Conservation (phyloP, 176 grass and related monocot species). For the Oropetium thomaeum region DNA sequence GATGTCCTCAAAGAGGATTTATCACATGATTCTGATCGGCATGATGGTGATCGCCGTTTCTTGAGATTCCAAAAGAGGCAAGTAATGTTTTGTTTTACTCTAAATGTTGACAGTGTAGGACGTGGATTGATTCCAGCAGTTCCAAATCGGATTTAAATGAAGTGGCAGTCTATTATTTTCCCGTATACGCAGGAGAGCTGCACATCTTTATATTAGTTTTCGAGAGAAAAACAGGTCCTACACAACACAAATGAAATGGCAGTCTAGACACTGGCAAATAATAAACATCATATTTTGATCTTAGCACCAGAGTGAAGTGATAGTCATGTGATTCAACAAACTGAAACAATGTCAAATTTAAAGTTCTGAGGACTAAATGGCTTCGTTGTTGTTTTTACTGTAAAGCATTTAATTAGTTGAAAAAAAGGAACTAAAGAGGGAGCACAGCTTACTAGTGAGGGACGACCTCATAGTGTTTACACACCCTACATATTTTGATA, state of each 20-base stretch:
- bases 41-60: constrained; percentile 78
- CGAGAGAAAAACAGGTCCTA: too few species aligned
- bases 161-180: background rate
- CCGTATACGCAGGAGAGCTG: too few species aligned
- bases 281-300: background rate
- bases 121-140: background rate
- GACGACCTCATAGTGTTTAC: background rate
- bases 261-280: background rate
- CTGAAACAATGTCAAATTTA: constrained; percentile 3
- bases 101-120: constrained; percentile 6
- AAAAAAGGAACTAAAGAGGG: background rate
- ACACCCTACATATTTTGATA: background rate
- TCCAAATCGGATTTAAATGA: background rate
- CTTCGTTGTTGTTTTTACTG: background rate
- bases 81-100: constrained; percentile 40
- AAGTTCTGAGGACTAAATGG: background rate
- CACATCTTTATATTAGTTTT: too few species aligned
- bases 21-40: constrained; percentile 92
- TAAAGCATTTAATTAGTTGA: background rate
- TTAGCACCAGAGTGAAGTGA: background rate
- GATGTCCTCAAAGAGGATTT: constrained; percentile 97
- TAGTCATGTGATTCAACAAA: background rate
- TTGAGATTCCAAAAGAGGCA: constrained; percentile 97
- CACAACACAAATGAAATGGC: too few species aligned
- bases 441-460: background rate